phyloP scores from a whole-genome alignment of 2,329 filamentous ascomycete genomes.

The Hymenoscyphus fructigenus region DNA sequence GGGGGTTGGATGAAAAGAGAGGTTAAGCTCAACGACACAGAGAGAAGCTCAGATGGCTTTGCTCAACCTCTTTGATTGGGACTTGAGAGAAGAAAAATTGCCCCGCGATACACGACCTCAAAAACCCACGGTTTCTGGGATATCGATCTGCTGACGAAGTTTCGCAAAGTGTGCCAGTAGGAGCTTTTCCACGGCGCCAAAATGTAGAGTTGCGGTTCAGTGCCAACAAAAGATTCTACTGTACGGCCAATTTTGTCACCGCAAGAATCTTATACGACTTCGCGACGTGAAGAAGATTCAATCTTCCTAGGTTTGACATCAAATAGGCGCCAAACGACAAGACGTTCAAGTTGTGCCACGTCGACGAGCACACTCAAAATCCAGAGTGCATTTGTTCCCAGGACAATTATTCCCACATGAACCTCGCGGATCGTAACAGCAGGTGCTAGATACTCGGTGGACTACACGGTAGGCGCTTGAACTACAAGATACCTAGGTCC shows the following conservation, averaged over 20 bases:
- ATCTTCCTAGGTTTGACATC: neutral
- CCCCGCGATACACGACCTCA: neutral
- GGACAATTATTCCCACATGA: neutral
- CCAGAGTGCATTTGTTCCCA: neutral
- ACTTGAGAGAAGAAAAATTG: neutral
- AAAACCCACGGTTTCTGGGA: neutral
- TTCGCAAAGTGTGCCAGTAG: neutral
- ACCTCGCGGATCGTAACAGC: neutral
- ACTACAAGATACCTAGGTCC: neutral
- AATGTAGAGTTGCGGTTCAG: neutral
- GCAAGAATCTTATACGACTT: neutral
- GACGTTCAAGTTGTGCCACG: neutral
- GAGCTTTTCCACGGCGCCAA: neutral
- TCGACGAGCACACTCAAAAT: neutral
- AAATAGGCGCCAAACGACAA: neutral
- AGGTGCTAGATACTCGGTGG: neutral
- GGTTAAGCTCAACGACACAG: neutral
- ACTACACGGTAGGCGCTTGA: neutral
- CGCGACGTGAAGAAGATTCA: neutral
- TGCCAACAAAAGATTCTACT: neutral
- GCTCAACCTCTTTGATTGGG: neutral
- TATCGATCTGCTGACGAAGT: neutral
- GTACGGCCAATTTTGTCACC: neutral
- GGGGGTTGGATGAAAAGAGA: neutral
- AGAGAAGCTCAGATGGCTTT: neutral